These are phyloP conservation scores for Ustilago cynodontis DNA, from an alignment of 1,284 basidiomycete genomes.

Conservation along the genomic window DNA sequence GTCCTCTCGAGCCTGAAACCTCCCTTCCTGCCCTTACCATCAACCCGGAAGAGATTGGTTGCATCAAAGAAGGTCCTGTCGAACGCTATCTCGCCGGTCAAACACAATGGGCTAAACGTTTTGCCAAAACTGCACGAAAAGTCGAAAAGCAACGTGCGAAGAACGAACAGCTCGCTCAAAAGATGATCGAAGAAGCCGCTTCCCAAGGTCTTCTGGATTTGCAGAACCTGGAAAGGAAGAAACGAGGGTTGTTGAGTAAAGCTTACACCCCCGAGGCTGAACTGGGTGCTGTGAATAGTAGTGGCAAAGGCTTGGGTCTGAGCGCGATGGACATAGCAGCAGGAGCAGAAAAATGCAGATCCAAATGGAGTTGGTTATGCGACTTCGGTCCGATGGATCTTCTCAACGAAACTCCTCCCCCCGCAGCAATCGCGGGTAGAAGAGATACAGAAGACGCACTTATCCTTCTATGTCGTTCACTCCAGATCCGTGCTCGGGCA, in stretches of 20 bases:
- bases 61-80: slow-evolving; percentile 72
- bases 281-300: background rate
- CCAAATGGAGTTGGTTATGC: slow-evolving; percentile 45
- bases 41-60: slow-evolving; percentile 74
- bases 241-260: slow-evolving; percentile 6
- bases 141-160: slow-evolving; percentile 48
- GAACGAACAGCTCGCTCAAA: slow-evolving; percentile 32
- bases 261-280: background rate
- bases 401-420: slow-evolving; percentile 57
- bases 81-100: slow-evolving; percentile 54
- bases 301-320: slow-evolving; percentile 3
- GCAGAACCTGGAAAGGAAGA: slow-evolving; percentile 11
- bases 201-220: slow-evolving; percentile 36
- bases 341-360: slow-evolving; percentile 15
- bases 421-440: slow-evolving; percentile 58
- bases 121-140: slow-evolving; percentile 33
- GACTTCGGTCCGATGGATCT: slow-evolving; percentile 53
- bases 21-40: slow-evolving; percentile 79
- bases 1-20: slow-evolving; percentile 80
- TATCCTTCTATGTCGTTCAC: slow-evolving; percentile 24
- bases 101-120: slow-evolving; percentile 50
- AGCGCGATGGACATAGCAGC: slow-evolving; percentile 15
- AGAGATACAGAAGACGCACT: slow-evolving; percentile 52
- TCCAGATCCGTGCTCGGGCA: slow-evolving; percentile 39
- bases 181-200: slow-evolving; percentile 41